Percentiles rank a stretch among this genome's conserved stretches.
These are phyloP conservation scores for Acacia melanoxylon DNA, from an alignment of 306 rosid genomes.

Conservation along the genomic window DNA sequence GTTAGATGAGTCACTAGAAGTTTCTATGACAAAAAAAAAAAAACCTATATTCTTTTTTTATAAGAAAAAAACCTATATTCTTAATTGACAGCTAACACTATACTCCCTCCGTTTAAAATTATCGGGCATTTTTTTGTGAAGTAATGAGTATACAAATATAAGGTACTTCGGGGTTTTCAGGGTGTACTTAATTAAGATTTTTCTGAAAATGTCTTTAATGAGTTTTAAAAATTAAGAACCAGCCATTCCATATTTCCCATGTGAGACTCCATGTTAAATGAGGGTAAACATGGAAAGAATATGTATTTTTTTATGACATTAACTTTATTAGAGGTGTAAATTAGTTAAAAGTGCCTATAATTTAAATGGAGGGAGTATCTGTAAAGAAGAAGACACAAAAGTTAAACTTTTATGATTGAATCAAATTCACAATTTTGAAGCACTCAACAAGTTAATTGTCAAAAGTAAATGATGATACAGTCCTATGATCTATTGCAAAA, in stretches of 20 bases:
- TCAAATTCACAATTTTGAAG: constrained; percentile 4
- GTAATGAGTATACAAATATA: background rate
- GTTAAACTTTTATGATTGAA: constrained; percentile 11
- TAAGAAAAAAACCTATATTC: background rate
- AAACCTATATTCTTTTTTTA: background rate
- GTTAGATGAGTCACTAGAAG: constrained; percentile 31
- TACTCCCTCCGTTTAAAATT: background rate
- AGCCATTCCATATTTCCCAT: background rate
- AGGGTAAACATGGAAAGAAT: background rate
- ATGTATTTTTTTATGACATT: background rate
- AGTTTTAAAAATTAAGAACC: background rate
- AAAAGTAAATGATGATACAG: background rate
- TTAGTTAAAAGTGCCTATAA: background rate
- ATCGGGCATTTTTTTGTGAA: background rate
- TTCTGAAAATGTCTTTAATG: background rate
- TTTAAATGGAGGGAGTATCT: background rate
- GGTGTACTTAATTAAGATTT: background rate
- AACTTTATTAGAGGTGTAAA: background rate
- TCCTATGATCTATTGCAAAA: background rate
- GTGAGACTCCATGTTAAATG: background rate
- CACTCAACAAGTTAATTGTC: background rate
- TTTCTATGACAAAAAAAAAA: constrained; percentile 3
- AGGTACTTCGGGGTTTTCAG: background rate
- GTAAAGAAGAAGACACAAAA: background rate
- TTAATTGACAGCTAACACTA: background rate